Percentiles rank a stretch among this genome's conserved stretches.
These are phyloP conservation scores for Saksenaea oblongispora DNA, from an alignment of 371 early-diverging fungal genomes.

Conservation along the genomic window DNA sequence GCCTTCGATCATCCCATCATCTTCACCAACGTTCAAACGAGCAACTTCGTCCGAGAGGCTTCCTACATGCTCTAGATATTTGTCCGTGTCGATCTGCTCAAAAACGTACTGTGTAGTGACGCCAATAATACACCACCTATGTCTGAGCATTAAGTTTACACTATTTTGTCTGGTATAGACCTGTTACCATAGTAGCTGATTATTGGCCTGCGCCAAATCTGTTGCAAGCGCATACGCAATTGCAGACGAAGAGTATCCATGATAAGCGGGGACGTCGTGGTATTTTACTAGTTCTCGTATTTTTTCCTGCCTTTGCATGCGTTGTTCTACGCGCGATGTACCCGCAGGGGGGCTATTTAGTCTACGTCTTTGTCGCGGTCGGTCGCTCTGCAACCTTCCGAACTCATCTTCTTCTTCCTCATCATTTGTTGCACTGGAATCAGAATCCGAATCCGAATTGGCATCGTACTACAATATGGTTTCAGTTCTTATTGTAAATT, in stretches of 20 bases:
- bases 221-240: constrained; percentile 56
- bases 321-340: constrained; percentile 11
- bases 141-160: background rate
- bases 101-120: constrained; percentile 71
- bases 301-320: constrained; percentile 21
- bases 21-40: constrained; percentile 41
- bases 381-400: constrained; percentile 15
- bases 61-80: constrained; percentile 55
- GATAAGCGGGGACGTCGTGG: constrained; percentile 58
- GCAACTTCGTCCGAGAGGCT: constrained; percentile 63
- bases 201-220: constrained; percentile 59
- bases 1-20: constrained; percentile 5
- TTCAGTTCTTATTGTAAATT: constrained; percentile 9
- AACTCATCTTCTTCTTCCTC: constrained; percentile 22
- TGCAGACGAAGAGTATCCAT: constrained; percentile 58
- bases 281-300: constrained; percentile 53
- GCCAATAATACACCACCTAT: constrained; percentile 72
- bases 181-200: constrained; percentile 62
- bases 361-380: constrained; percentile 37
- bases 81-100: constrained; percentile 60
- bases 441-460: constrained; percentile 13
- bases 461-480: constrained; percentile 1
- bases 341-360: constrained; percentile 19
- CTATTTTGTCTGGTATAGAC: background rate
- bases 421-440: constrained; percentile 2